These are phyloP conservation scores for Graphilbum fragrans DNA, from an alignment of 2,329 filamentous ascomycete genomes.

Conservation along the genomic window DNA sequence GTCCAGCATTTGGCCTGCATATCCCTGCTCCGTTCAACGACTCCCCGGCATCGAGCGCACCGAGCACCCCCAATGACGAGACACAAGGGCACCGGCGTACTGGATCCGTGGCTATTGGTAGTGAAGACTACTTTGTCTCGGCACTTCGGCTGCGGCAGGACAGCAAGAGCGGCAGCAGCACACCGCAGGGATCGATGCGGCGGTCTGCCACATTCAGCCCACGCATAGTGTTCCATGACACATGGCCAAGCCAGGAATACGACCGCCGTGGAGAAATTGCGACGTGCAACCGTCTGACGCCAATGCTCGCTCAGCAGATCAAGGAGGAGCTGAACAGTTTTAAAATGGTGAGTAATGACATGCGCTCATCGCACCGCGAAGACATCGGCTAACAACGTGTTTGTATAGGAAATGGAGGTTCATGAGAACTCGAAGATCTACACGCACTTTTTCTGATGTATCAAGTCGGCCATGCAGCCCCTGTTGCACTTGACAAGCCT, in stretches of 20 bases:
- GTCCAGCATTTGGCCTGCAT: conserved; percentile 43
- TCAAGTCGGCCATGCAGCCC: conserved; percentile 12
- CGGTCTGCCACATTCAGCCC: conserved; percentile 72
- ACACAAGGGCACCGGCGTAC: conserved; percentile 52
- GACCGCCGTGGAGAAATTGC: conserved; percentile 92
- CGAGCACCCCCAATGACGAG: conserved; percentile 79
- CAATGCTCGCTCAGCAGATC: conserved; percentile 95
- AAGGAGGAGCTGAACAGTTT: conserved; percentile 99
- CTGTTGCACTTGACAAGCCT: neutral
- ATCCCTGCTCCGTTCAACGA: conserved; percentile 55
- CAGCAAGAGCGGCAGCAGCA: conserved; percentile 68
- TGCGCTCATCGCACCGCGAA: neutral
- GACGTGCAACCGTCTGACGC: conserved; percentile 93
- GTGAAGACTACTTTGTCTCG: conserved; percentile 82
- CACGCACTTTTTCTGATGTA: conserved; percentile 84
- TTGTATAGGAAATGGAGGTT: conserved; percentile 88
- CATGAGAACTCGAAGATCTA: conserved; percentile 98
- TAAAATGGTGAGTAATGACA: conserved; percentile 71
- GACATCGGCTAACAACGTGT: neutral
- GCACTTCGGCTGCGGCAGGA: conserved; percentile 62
- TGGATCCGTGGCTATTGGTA: conserved; percentile 62
- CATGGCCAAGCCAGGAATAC: conserved; percentile 91
- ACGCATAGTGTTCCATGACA: conserved; percentile 88
- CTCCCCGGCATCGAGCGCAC: conserved; percentile 73
- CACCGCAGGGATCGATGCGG: conserved; percentile 55